Percentiles rank a stretch among this genome's conserved stretches.
These are phyloP conservation scores for Rhizopus arrhizus DNA, from an alignment of 371 early-diverging fungal species.

Conservation along the genomic window DNA sequence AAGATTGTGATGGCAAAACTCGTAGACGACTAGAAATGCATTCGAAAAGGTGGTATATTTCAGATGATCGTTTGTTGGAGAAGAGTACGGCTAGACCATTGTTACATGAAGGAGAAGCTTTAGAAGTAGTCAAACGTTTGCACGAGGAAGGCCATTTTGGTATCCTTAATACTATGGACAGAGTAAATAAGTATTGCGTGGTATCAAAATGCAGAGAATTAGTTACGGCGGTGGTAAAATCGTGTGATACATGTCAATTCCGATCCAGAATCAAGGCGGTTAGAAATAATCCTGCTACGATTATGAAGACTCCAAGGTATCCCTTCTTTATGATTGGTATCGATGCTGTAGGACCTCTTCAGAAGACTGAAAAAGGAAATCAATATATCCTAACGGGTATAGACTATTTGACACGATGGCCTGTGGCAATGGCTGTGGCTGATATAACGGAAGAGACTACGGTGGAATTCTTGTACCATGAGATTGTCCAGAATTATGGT, in stretches of 20 bases:
- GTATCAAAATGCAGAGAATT: constrained; percentile 22
- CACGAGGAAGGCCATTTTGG: constrained; percentile 34
- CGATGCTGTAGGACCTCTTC: constrained; percentile 31
- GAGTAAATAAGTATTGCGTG: constrained; percentile 7
- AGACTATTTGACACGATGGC: constrained; percentile 25
- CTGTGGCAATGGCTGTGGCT: constrained; percentile 14
- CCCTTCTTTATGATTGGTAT: constrained; percentile 27
- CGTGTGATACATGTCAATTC: constrained; percentile 6
- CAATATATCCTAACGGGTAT: constrained; percentile 13
- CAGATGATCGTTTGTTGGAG: neutral
- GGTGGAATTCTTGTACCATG: constrained; percentile 16
- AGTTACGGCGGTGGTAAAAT: constrained; percentile 22
- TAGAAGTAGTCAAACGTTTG: constrained; percentile 20
- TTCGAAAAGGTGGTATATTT: neutral
- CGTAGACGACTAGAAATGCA: neutral
- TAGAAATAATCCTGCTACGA: constrained; percentile 17
- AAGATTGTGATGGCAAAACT: neutral
- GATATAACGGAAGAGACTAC: constrained; percentile 27
- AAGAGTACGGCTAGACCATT: neutral
- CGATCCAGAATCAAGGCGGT: constrained; percentile 15
- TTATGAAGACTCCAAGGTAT: constrained; percentile 9
- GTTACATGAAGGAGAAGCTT: constrained; percentile 18
- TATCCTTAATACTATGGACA: constrained; percentile 18
- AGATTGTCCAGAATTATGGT: constrained; percentile 19
- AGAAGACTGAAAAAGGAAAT: neutral